These are phyloP conservation scores for Kitagawia praeruptora DNA, from an alignment of 129 eudicot species.

Conservation along the genomic window DNA sequence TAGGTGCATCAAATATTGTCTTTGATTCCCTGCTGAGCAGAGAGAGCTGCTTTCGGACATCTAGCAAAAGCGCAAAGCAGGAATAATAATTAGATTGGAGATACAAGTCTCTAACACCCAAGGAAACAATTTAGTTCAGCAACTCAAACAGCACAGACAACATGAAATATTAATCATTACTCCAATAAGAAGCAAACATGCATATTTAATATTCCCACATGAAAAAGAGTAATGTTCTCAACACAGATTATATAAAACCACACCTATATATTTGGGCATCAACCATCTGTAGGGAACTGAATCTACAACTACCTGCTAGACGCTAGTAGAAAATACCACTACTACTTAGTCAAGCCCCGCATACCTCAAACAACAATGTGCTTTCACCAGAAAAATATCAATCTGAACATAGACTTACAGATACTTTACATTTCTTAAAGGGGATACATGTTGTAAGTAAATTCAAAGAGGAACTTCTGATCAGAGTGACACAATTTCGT, in stretches of 20 bases:
- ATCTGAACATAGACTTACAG: not conserved
- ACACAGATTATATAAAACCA: not conserved
- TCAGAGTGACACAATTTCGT: not conserved
- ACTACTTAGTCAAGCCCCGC: not conserved
- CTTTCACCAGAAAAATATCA: not conserved
- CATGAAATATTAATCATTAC: not conserved
- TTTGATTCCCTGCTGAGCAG: conserved; percentile 52
- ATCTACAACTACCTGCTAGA: not conserved
- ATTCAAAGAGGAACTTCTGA: not conserved
- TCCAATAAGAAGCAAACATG: not conserved
- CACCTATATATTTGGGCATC: not conserved
- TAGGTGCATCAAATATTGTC: conserved; percentile 20
- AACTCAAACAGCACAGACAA: not conserved
- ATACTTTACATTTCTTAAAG: not conserved
- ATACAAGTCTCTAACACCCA: no score
- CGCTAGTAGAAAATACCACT: not conserved
- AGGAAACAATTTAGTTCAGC: not conserved
- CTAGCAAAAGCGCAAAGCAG: conserved; percentile 26
- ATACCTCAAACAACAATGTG: not conserved
- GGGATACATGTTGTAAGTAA: not conserved
- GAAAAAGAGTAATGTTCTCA: not conserved
- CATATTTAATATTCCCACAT: not conserved
- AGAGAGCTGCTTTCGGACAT: conserved; percentile 57
- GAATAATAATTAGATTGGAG: not conserved
- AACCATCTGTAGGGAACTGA: not conserved